Evolutionary conservation across 257 asterid species (phyloP).

Genomic region (Echium plantagineum): DNA sequence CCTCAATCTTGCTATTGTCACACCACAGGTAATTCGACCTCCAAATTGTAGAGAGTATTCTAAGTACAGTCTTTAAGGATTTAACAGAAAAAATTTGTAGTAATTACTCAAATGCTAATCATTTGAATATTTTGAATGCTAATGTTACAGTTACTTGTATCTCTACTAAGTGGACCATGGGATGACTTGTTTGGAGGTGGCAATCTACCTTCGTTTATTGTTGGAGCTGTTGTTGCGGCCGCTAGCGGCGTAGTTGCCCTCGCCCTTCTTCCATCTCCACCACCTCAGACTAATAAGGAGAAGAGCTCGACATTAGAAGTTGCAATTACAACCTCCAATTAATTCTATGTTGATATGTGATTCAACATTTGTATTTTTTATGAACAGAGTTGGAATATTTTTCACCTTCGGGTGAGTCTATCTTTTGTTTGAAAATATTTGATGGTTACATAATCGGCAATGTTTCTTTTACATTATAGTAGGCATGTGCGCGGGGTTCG

Average conservation of each 20-base stretch:
- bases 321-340: too few relatives aligned
- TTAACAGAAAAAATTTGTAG: too few relatives aligned
- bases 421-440: too few relatives aligned
- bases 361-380: too few relatives aligned
- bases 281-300: conserved; percentile 11
- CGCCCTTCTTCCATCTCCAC: conserved; percentile 47
- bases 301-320: too few relatives aligned
- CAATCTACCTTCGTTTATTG: conserved; percentile 59
- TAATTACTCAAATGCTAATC: background rate
- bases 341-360: too few relatives aligned
- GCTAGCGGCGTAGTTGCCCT: conserved; percentile 48
- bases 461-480: too few relatives aligned
- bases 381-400: too few relatives aligned
- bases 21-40: background rate
- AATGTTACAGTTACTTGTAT: conserved; percentile 30
- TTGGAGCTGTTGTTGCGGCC: conserved; percentile 51
- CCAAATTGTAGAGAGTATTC: background rate
- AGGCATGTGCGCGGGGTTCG: too few relatives aligned
- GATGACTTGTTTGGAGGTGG: conserved; percentile 75
- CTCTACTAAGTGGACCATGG: conserved; percentile 60
- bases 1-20: conserved; percentile 66
- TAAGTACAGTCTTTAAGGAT: background rate
- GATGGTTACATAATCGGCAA: too few relatives aligned
- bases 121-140: background rate
- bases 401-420: too few relatives aligned